Conservation (phyloP, 2,329 filamentous ascomycete species). For the Colletotrichum phormii region DNA sequence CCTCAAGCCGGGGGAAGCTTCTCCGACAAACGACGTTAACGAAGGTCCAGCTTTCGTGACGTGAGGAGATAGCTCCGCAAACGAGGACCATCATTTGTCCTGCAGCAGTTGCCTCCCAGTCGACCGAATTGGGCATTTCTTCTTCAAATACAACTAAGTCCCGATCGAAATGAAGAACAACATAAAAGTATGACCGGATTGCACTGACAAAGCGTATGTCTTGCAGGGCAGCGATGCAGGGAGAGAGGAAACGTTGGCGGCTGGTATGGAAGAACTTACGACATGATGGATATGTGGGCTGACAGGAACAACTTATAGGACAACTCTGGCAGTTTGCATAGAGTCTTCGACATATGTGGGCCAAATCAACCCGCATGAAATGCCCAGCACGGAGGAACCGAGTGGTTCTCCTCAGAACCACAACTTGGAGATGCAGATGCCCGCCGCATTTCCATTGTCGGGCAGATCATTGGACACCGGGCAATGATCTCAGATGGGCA, state of each 20-base stretch:
- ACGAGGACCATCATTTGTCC: too few relatives aligned
- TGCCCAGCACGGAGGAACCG: background rate
- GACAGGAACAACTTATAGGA: background rate
- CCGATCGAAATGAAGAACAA: background rate
- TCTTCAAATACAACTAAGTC: too few relatives aligned
- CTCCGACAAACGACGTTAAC: too few relatives aligned
- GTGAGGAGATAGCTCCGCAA: too few relatives aligned
- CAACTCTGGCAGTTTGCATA: background rate
- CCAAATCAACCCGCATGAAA: background rate
- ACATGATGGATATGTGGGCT: slow-evolving; percentile 2
- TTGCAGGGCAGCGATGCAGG: background rate
- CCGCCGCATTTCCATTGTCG: background rate
- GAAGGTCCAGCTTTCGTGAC: too few relatives aligned
- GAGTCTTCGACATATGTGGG: background rate
- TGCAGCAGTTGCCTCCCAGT: too few relatives aligned
- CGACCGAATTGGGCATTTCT: too few relatives aligned
- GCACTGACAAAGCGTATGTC: background rate
- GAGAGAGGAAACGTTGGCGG: too few relatives aligned
- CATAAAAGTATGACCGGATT: background rate
- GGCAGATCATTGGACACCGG: background rate
- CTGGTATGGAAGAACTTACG: background rate
- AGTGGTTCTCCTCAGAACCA: background rate
- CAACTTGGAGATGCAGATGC: background rate
- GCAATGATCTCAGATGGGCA: background rate
- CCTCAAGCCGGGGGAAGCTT: too few relatives aligned